Conservation (phyloP, 2,329 filamentous ascomycete genomes). For the Thermoascus crustaceus region DNA sequence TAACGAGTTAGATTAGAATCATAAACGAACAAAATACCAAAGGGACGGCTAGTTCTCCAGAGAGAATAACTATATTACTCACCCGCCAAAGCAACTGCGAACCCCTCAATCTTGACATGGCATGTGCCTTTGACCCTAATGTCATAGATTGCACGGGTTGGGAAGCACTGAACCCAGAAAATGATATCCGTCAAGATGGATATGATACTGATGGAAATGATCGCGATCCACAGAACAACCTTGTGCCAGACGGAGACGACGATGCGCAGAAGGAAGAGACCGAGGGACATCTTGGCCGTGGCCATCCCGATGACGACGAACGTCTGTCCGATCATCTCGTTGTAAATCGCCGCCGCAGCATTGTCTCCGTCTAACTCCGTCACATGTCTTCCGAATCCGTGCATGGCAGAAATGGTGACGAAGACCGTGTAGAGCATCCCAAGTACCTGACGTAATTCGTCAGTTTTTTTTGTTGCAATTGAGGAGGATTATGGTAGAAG, state of each 20-base stretch:
- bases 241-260: conserved; percentile 28
- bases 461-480: too few species aligned
- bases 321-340: conserved; percentile 20
- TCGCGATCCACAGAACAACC: conserved; percentile 25
- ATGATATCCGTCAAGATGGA: conserved; percentile 12
- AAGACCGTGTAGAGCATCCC: conserved; percentile 28
- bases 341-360: conserved; percentile 16
- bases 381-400: conserved; percentile 30
- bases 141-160: conserved; percentile 11
- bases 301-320: conserved; percentile 35
- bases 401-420: conserved; percentile 19
- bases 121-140: conserved; percentile 11
- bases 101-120: conserved; percentile 7
- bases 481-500: too few species aligned
- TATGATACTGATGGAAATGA: conserved; percentile 16
- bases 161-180: conserved; percentile 11
- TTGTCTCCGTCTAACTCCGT: conserved; percentile 13
- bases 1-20: neutral
- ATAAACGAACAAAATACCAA: too few species aligned
- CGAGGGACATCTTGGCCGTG: conserved; percentile 32
- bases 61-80: conserved; percentile 3
- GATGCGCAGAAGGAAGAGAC: conserved; percentile 33
- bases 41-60: too few species aligned
- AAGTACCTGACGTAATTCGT: too few species aligned
- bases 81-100: conserved; percentile 13